Base-by-base conservation (phyloP, 306 rosid genomes). In the Inga oerstediana region DNA sequence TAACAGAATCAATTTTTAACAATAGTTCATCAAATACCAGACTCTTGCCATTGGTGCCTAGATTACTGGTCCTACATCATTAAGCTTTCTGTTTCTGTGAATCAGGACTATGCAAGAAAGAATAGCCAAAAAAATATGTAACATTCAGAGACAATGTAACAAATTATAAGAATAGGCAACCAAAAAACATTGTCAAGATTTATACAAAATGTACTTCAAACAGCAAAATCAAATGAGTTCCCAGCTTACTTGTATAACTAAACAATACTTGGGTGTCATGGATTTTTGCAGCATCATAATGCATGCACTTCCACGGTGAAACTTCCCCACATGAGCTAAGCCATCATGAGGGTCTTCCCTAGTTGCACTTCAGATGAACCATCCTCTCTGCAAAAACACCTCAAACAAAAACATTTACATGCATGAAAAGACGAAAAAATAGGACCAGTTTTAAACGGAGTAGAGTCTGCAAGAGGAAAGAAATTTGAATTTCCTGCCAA, bases 291-390 rank as follows among this genome's bases (percentile, higher is more conserved):
- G 13, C 41, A 64, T 64, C 41, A 64, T 30, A 49, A 32, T 32
- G 34, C 34, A 49, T 49, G 35, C 65, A 74, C 65, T 49, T 51
- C n/a, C 65, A 51, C 2, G 4, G 43, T 3, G n/a, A 46, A 72
- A 51, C 14, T 51, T 49, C 32, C 45, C n/a, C 17, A 19, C n/a
- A 4, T 95, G 94, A 24, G 89, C 93, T 7, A 88, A 51, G 80
- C 88, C 91, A 93, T 91, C 73, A 93, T 94, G 34, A 84, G 98
- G 24, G 97, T 95, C 10, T 88, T 88, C 10, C 98, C 98, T 48
- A 95, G 84, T 74, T 90, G 97, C 15, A 95, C 93, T 88, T 91
- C 96, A 6, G 94, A 82, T 0, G 97, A 87, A 17, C 99, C 98
- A 56, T 92, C 96, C 17, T 85, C 87, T 39, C 79, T 87, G 87